phyloP scores from a whole-genome alignment of 2,329 filamentous ascomycete genomes.

The Tolypocladium sp. region DNA sequence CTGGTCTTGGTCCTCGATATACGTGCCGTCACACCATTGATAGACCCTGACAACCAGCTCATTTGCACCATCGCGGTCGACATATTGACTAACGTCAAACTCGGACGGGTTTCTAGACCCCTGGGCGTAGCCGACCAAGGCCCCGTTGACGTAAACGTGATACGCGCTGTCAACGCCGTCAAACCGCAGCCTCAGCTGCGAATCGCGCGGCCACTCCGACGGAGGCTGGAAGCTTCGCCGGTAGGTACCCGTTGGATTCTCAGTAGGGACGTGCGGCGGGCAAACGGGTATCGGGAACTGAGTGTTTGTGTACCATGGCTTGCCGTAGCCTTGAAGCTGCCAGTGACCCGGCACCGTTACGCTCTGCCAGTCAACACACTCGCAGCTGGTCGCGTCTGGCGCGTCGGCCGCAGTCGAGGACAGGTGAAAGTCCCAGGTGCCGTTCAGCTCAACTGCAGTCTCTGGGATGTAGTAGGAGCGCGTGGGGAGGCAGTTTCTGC shows the following conservation, averaged over 20 bases:
- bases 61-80: too few relatives aligned
- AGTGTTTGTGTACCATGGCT: slow-evolving; percentile 57
- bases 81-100: too few relatives aligned
- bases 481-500: too few relatives aligned
- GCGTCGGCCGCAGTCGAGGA: slow-evolving; percentile 34
- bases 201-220: slow-evolving; percentile 23
- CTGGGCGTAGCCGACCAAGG: too few relatives aligned
- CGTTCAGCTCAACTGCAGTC: too few relatives aligned
- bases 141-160: slow-evolving; percentile 60
- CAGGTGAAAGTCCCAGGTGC: too few relatives aligned
- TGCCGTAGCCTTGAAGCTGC: slow-evolving; percentile 58
- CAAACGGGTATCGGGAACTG: slow-evolving; percentile 53
- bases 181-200: slow-evolving; percentile 52
- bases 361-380: slow-evolving; percentile 27
- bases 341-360: slow-evolving; percentile 53
- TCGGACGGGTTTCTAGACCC: too few relatives aligned
- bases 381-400: slow-evolving; percentile 23
- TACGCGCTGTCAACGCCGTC: slow-evolving; percentile 63
- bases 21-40: too few relatives aligned
- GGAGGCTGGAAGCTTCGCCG: slow-evolving; percentile 44
- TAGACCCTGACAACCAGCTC: too few relatives aligned
- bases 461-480: too few relatives aligned
- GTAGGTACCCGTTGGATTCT: slow-evolving; percentile 57
- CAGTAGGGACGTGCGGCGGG: slow-evolving; percentile 50
- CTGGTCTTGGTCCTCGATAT: too few relatives aligned